Evolutionary conservation across 2,329 filamentous ascomycete species (phyloP).

Genomic region (Tolypocladium nubicola): DNA sequence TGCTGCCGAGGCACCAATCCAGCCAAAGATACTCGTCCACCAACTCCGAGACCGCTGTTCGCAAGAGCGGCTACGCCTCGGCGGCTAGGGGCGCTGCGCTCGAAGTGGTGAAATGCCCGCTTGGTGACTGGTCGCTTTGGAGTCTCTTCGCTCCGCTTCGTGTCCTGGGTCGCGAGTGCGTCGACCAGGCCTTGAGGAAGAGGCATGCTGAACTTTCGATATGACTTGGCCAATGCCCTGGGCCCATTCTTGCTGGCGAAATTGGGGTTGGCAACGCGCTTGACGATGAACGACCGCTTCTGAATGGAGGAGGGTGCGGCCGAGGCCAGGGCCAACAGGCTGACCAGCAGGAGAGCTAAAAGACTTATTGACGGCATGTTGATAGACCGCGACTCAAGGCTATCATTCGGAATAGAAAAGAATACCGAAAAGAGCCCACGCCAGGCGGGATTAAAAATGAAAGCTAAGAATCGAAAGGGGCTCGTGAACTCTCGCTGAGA

Average conservation of each 20-base stretch:
- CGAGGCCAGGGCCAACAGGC: constrained; percentile 35
- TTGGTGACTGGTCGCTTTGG: background rate
- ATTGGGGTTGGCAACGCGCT: constrained; percentile 42
- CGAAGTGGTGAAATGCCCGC: background rate
- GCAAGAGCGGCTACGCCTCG: background rate
- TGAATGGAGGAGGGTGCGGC: constrained; percentile 32
- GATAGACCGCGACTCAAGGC: background rate
- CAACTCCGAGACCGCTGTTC: background rate
- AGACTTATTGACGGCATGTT: constrained; percentile 8
- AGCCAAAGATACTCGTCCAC: background rate
- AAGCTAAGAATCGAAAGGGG: background rate
- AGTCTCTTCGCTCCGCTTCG: background rate
- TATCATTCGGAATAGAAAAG: background rate
- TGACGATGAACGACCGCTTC: constrained; percentile 52
- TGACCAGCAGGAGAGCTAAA: constrained; percentile 25
- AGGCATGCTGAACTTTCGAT: constrained; percentile 55
- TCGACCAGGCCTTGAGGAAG: constrained; percentile 31
- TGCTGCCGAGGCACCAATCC: background rate
- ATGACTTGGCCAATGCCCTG: constrained; percentile 52
- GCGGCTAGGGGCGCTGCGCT: background rate
- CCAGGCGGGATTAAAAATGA: background rate
- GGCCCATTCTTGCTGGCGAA: constrained; percentile 47
- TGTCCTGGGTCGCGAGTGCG: constrained; percentile 16
- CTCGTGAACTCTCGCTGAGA: background rate
- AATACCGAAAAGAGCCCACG: background rate